A percentile compares a stretch with the other conserved stretches of the same genome.
These are phyloP conservation scores for Helotiales sp. DNA, from an alignment of 2,329 filamentous ascomycete species.

Conservation along the genomic window DNA sequence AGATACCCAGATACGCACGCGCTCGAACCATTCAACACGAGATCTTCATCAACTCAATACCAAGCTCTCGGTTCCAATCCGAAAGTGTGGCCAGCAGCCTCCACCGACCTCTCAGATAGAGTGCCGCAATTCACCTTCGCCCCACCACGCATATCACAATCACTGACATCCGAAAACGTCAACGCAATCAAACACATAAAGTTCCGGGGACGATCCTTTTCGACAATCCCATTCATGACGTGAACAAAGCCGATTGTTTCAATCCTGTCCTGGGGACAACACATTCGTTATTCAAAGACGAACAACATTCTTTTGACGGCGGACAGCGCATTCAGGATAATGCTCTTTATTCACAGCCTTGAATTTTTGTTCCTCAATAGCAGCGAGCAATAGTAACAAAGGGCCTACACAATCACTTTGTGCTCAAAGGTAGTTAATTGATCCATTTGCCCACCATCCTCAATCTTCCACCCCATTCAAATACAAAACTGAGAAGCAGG, in stretches of 20 bases:
- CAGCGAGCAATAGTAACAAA: conserved; percentile 21
- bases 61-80: conserved; percentile 10
- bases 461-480: not conserved
- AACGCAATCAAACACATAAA: conserved; percentile 7
- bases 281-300: conserved; percentile 9
- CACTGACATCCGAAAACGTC: conserved; percentile 7
- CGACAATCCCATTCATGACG: not conserved
- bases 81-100: conserved; percentile 6
- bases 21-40: not conserved
- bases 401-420: conserved; percentile 9
- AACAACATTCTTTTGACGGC: conserved; percentile 4
- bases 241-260: not conserved
- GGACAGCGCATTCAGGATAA: conserved; percentile 22
- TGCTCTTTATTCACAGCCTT: conserved; percentile 20
- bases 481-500: not conserved
- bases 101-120: conserved; percentile 16
- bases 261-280: conserved; percentile 11
- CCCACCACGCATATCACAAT: conserved; percentile 6
- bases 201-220: conserved; percentile 7
- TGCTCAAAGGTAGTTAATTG: not conserved
- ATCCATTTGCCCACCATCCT: not conserved
- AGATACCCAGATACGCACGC: not conserved
- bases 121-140: conserved; percentile 8
- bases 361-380: conserved; percentile 16
- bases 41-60: not conserved